Percentiles rank a stretch among this genome's conserved stretches.
Conservation (phyloP, 805 yeast species). For the Barnettozyma vustinii region DNA sequence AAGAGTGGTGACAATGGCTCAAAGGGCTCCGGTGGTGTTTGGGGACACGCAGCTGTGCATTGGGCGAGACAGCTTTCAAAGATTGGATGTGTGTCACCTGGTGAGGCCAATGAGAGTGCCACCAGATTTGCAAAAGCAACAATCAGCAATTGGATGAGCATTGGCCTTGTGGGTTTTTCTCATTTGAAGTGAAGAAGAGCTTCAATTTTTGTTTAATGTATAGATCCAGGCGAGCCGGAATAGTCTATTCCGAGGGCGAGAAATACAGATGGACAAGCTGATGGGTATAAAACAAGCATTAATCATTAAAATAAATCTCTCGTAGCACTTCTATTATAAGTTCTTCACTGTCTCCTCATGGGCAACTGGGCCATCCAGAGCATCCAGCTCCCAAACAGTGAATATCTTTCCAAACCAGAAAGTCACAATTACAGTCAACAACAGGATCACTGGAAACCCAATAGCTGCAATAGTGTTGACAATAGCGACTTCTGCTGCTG, state of each 20-base stretch:
- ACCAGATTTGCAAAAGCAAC: neutral
- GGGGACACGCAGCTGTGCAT: conserved; percentile 5
- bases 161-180: neutral
- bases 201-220: neutral
- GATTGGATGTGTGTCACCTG: conserved; percentile 1
- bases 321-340: conserved; percentile 15
- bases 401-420: conserved; percentile 62
- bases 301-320: neutral
- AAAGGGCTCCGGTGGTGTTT: conserved; percentile 8
- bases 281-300: neutral
- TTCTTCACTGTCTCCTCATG: conserved; percentile 50
- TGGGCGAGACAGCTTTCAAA: conserved; percentile 13
- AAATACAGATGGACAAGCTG: no score
- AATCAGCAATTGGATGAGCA: neutral
- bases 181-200: no score
- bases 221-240: no score
- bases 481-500: conserved; percentile 77
- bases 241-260: no score
- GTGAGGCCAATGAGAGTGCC: neutral
- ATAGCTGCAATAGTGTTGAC: conserved; percentile 87
- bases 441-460: conserved; percentile 84
- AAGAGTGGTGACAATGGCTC: conserved; percentile 20
- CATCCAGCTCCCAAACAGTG: conserved; percentile 50
- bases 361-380: conserved; percentile 64
- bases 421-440: conserved; percentile 59